Base-by-base conservation (phyloP, 2,329 filamentous ascomycete species). In the Hymenoscyphus fructigenus region DNA sequence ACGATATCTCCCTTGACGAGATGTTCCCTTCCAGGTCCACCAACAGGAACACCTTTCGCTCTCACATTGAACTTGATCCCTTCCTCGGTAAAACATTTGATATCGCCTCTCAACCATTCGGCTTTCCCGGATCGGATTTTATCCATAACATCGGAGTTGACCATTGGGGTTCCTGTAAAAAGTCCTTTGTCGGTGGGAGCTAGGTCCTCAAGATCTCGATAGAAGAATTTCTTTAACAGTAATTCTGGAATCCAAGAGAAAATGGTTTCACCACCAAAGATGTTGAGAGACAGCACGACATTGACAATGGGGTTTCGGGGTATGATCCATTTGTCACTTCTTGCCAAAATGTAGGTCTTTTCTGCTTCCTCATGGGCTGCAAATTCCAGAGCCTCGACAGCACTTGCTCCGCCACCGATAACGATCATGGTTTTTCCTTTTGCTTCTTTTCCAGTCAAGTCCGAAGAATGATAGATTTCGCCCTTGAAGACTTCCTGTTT, bases 261-360 rank as follows among this genome's bases (percentile, higher is more conserved):
- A 0, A 84, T 75, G 0, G 90, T 95, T 76, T 95, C 90, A 56
- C 89, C 86, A 1, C 91, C 92, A 66, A 93, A 88, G 60, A 95
- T 84, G 76, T 96, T 96, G 71, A 92, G 79, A 2, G 90, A 85
- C 1, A 96, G 83, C 1, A 96, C 80, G 1, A 85, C 81, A 74
- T 96, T 88, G 60, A 95, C 82, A 55, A 95, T 59, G 0, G 91
- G 81, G 69, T 96, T 95, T 9, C 92, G 85, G 0, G 92, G 92
- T 61, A 94, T 93, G 67, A 95, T 91, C 91, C 91, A 94, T 76
- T 94, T 95, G 71, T 94, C 91, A 15, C 87, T 91, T 26, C 92
- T 84, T 0, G 91, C 87, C 10, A 96, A 83, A 34, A 96, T 88
- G 64, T 87, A 88, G 0, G 89, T 88, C 72, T 91, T 87, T 7